Base-by-base conservation (phyloP, 2,329 filamentous ascomycete species). In the Trichothecium roseum region DNA sequence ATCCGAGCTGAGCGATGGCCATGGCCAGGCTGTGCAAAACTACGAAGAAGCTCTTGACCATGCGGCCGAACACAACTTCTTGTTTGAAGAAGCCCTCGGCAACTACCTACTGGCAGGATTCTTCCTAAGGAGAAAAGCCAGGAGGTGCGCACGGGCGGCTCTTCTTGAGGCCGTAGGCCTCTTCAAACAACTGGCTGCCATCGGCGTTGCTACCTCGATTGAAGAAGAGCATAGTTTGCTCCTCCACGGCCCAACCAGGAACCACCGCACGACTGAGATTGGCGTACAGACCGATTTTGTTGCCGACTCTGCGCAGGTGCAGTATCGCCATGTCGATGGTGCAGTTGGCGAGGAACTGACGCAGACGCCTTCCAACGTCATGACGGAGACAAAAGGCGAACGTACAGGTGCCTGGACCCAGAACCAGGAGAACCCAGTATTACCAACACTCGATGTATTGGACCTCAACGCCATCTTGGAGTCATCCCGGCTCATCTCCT, bases 381-480 rank as follows among this genome's bases (percentile, higher is more conserved):
- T 66, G 42, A 57, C 59, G 1, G 70, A 75, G 35, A 59, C 64
- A 6, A 71, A 66, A 44, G 73, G 72, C 31, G 73, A 74, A 35
- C 65, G 72, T 27, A 73, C 78, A 51, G 72, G 71, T 29, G 72
- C 69, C n/a, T 80, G 75, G 75, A 51, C 62, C 32, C 67, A 71
- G 39, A 56, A 69, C 5, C 74, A 76, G 42, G 64, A 71, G 15
- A 72, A 71, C 3, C 73, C 65, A 26, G 78, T 79, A 9, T 65
- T 87, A 40, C 81, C 81, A 28, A 78, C 81, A 18, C 68, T 89
- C 36, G 84, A 89, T 58, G 87, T 89, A 78, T 78, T 89, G 50
- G 84, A 88, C 54, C 57, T 88, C 41, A 79, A 84, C 29, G 81
- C 80, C 17, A 88, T 89, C 39, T 64, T 89, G 12, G 78, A 84